A percentile compares a stretch with the other conserved stretches of the same genome.
Evolutionary conservation across 257 asterid genomes (phyloP).

Genomic region (Paulownia fortunei): DNA sequence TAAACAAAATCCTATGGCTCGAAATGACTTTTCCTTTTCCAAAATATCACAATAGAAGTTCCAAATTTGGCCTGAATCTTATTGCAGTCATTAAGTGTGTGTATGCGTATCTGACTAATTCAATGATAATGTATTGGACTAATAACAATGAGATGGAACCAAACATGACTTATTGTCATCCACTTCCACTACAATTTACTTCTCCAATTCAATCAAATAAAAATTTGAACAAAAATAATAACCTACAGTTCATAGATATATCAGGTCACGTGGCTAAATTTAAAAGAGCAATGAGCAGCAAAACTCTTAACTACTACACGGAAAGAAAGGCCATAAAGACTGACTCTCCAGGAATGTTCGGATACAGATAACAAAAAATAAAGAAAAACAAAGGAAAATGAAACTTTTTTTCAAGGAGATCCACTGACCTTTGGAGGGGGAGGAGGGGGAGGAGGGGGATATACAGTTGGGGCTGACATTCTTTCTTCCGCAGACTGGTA

Average conservation of each 20-base stretch:
- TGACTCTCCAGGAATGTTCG: constrained; percentile 3
- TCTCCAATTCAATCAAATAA: background rate
- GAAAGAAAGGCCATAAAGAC: constrained; percentile 7
- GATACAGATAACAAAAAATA: background rate
- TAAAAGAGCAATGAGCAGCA: background rate
- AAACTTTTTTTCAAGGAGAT: constrained; percentile 19
- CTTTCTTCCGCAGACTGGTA: constrained; percentile 99
- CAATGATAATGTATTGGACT: background rate
- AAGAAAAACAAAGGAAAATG: background rate
- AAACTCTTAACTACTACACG: background rate
- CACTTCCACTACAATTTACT: background rate
- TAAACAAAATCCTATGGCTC: no score
- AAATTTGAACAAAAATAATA: background rate
- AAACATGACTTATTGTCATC: background rate
- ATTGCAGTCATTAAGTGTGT: background rate
- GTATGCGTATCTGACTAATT: background rate
- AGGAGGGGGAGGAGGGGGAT: constrained; percentile 99
- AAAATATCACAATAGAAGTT: no score
- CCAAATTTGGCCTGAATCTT: background rate
- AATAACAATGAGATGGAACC: background rate
- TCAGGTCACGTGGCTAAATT: background rate
- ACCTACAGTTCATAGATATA: background rate
- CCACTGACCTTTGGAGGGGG: constrained; percentile 83
- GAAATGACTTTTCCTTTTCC: no score
- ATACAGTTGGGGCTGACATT: constrained; percentile 97